Base-by-base conservation (phyloP, 1,284 basidiomycete species). In the Cutaneotrichosporon arboriforme region DNA sequence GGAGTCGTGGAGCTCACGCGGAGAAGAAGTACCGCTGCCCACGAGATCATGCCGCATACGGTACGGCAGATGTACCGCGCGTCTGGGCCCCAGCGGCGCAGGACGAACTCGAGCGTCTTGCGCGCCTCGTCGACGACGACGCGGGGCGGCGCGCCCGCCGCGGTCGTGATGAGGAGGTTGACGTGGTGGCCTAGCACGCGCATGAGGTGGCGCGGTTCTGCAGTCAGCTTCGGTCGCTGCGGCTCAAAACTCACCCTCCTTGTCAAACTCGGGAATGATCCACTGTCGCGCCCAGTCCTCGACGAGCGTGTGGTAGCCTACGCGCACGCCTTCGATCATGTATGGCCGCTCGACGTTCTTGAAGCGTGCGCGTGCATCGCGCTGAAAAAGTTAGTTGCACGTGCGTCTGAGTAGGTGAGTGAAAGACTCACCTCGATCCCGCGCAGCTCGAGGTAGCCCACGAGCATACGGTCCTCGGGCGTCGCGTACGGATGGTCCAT, bases 21-120 rank as follows among this genome's bases (percentile, higher is more conserved):
- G 1, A 51, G 18, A 1, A 51, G 20, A 2, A 51, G 42, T 36
- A 51, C 49, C 2, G 42, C 49, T 2, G 49, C 42, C 49, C 49
- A 51, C n/a, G 42, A 38, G 21, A 51, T 31, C 49, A 51, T 51
- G 13, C 49, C 42, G 22, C 35, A 39, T 1, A 51, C 41, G 2
- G 49, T 51, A 18, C 49, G 49, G 42, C 43, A 38, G 42, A 51
- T 20, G 49, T 51, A 43, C 17, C 42, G 42, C 42, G 34, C 26
- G 13, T 43, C n/a, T 13, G 12, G 12, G 15, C 49, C 49, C 18
- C 44, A 14, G 8, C 18, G 23, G 2, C 15, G 22, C 13, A 31
- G 23, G 4, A 38, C 20, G 18, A 45, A 51, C 15, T 18, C 42
- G 23, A 51, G 36, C 5, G 36, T 38, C 10, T 42, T 22, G 22